These are phyloP conservation scores for Ogataea salicorniae DNA, from an alignment of 805 yeast genomes.

Conservation along the genomic window DNA sequence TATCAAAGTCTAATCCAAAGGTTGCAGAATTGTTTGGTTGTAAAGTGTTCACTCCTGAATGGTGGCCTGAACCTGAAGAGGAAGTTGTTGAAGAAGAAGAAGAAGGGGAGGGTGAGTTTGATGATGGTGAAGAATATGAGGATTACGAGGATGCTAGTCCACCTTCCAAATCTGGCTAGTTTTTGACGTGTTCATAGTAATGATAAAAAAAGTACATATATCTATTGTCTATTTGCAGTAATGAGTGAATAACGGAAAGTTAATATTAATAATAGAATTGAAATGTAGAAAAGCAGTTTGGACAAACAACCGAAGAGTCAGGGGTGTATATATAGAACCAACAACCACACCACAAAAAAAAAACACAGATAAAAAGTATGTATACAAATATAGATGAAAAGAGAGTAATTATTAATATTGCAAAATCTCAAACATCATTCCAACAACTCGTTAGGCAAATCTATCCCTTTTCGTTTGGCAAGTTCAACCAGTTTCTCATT, in stretches of 20 bases:
- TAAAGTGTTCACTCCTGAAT: constrained; percentile 56
- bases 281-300: too few species aligned
- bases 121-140: constrained; percentile 1
- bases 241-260: too few species aligned
- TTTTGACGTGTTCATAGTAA: too few species aligned
- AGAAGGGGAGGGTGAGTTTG: constrained; percentile 1
- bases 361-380: background rate
- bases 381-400: background rate
- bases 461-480: constrained; percentile 34
- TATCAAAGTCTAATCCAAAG: constrained; percentile 15
- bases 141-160: background rate
- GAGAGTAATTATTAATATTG: too few species aligned
- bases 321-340: too few species aligned
- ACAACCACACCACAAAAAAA: too few species aligned
- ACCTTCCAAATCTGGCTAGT: too few species aligned
- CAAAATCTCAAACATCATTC: constrained; percentile 1
- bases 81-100: constrained; percentile 14
- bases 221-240: too few species aligned
- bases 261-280: too few species aligned
- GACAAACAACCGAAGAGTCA: too few species aligned
- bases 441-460: constrained; percentile 34
- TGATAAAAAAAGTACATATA: too few species aligned
- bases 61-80: constrained; percentile 59
- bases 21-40: constrained; percentile 33
- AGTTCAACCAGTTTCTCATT: constrained; percentile 40